Evolutionary conservation across 129 eudicot species (phyloP).

Genomic region (Scalesia atractyloides): DNA sequence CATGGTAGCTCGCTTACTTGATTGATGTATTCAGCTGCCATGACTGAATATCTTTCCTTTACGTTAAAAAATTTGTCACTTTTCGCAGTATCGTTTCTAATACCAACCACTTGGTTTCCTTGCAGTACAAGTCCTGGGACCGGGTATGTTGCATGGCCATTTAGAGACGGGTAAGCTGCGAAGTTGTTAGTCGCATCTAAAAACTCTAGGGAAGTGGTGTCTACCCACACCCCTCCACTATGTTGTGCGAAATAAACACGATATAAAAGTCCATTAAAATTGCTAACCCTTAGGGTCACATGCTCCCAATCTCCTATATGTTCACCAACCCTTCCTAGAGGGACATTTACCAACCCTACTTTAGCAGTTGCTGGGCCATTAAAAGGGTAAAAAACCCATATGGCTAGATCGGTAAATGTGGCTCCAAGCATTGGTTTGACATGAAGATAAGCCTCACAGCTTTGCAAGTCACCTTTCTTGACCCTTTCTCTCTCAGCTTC

Average conservation of each 20-base stretch:
- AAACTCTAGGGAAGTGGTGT: constrained; percentile 47
- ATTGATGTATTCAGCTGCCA: constrained; percentile 49
- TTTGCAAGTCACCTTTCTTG: constrained; percentile 51
- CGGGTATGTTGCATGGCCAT: constrained; percentile 68
- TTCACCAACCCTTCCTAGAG: constrained; percentile 61
- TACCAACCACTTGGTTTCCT: constrained; percentile 43
- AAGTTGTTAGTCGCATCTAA: constrained; percentile 36
- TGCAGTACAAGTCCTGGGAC: constrained; percentile 43
- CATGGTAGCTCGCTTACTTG: constrained; percentile 49
- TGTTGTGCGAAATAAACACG: constrained; percentile 65
- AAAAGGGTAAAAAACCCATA: constrained; percentile 75
- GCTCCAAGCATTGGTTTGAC: constrained; percentile 65
- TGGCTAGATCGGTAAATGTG: constrained; percentile 62
- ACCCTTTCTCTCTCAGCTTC: constrained; percentile 43
- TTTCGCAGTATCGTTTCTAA: constrained; percentile 50
- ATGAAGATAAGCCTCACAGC: constrained; percentile 49
- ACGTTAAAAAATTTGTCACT: constrained; percentile 32
- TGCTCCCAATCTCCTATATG: constrained; percentile 94
- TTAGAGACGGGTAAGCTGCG: constrained; percentile 52
- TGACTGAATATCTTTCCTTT: constrained; percentile 29
- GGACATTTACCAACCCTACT: constrained; percentile 39
- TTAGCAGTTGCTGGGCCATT: constrained; percentile 68
- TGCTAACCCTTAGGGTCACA: constrained; percentile 67
- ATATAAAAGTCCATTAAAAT: constrained; percentile 53
- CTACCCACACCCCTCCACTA: constrained; percentile 65